phyloP scores from a whole-genome alignment of 805 yeast genomes.

The Zygosaccharomyces lentus region DNA sequence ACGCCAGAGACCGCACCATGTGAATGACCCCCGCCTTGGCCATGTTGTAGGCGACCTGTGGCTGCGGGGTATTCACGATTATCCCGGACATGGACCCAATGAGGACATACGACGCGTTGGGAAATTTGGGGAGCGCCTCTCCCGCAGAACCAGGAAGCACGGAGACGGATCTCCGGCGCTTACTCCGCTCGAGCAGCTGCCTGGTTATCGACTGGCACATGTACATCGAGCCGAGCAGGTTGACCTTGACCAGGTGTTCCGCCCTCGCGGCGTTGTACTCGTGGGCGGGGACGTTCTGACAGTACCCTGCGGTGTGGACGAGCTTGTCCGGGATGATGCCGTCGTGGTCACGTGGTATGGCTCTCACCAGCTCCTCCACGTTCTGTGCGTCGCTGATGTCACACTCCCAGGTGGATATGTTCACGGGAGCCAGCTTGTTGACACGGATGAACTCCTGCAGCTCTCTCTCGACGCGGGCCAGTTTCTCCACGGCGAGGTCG shows the following conservation, averaged over 20 bases:
- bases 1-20: conserved; percentile 67
- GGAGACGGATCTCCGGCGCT: conserved; percentile 51
- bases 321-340: conserved; percentile 59
- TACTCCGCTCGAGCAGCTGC: conserved; percentile 16
- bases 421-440: conserved; percentile 29
- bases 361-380: conserved; percentile 52
- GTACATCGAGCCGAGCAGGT: conserved; percentile 69
- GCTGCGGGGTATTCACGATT: conserved; percentile 74
- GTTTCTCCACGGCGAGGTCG: conserved; percentile 60
- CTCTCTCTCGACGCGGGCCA: conserved; percentile 51
- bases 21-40: conserved; percentile 85
- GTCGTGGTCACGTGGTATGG: conserved; percentile 52
- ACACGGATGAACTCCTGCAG: conserved; percentile 45
- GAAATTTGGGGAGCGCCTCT: conserved; percentile 26
- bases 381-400: conserved; percentile 62
- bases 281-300: conserved; percentile 74
- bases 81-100: conserved; percentile 79
- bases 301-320: conserved; percentile 80
- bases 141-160: conserved; percentile 41
- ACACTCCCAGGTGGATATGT: conserved; percentile 62
- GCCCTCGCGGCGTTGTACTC: conserved; percentile 71
- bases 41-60: conserved; percentile 77
- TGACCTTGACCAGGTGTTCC: conserved; percentile 63
- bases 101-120: conserved; percentile 50
- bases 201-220: conserved; percentile 36